These are phyloP conservation scores for Xylariaceae sp. DNA, from an alignment of 2,329 filamentous ascomycete genomes.

Conservation along the genomic window DNA sequence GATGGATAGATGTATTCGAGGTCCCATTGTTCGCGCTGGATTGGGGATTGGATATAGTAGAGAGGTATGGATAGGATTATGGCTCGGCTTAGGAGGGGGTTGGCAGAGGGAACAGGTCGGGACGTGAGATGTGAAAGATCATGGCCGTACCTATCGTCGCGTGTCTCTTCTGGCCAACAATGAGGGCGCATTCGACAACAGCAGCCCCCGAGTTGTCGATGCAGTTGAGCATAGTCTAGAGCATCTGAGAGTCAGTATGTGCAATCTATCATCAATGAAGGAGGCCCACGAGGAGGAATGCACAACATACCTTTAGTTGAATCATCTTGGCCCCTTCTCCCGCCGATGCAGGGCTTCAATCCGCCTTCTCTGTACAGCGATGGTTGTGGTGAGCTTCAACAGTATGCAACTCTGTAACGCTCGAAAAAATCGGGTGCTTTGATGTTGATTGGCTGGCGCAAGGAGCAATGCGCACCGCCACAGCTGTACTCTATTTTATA, in stretches of 20 bases:
- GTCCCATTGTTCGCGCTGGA: no score
- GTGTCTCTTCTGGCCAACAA: constrained; percentile 82
- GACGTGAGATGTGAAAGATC: neutral
- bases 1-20: no score
- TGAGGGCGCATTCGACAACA: constrained; percentile 91
- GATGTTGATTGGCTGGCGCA: constrained; percentile 11
- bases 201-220: constrained; percentile 99
- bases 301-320: constrained; percentile 66
- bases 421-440: constrained; percentile 14
- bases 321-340: constrained; percentile 63
- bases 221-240: constrained; percentile 95
- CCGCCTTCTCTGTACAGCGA: constrained; percentile 4
- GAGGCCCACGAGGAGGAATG: neutral
- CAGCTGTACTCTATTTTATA: no score
- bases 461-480: constrained; percentile 4
- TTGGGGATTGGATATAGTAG: no score
- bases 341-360: constrained; percentile 13
- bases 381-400: constrained; percentile 4
- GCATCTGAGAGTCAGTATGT: neutral
- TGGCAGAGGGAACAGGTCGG: neutral
- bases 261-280: neutral
- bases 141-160: constrained; percentile 73
- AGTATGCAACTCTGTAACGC: constrained; percentile 4
- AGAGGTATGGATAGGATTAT: no score
- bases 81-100: no score